Percentiles rank a stretch among this genome's conserved stretches.
These are phyloP conservation scores for Alternaria longipes DNA, from an alignment of 2,329 filamentous ascomycete species.

Conservation along the genomic window DNA sequence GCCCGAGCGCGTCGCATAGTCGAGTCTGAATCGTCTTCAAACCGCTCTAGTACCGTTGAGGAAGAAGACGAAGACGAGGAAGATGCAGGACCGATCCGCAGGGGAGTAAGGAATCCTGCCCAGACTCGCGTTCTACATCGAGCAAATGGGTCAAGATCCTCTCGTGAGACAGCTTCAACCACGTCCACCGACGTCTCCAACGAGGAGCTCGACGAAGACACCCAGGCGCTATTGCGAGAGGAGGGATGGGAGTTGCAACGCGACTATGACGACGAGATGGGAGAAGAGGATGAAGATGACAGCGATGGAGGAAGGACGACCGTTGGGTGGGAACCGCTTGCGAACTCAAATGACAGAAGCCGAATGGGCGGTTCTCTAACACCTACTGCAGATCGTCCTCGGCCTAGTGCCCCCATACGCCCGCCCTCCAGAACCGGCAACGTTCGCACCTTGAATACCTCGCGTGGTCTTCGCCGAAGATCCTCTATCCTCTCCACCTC, in stretches of 20 bases:
- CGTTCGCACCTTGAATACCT: constrained; percentile 44
- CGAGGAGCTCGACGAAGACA: constrained; percentile 52
- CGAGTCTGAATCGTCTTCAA: constrained; percentile 51
- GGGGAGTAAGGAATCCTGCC: constrained; percentile 43
- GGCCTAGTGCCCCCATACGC: constrained; percentile 51
- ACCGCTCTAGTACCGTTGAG: constrained; percentile 46
- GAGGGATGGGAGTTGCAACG: constrained; percentile 52
- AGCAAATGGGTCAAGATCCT: constrained; percentile 46
- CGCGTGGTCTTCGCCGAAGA: constrained; percentile 51
- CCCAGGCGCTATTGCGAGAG: constrained; percentile 46
- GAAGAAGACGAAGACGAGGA: constrained; percentile 52
- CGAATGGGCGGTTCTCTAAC: constrained; percentile 58
- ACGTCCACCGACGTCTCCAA: constrained; percentile 48
- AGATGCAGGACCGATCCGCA: constrained; percentile 46
- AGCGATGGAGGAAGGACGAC: constrained; percentile 56
- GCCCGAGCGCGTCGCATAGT: constrained; percentile 48
- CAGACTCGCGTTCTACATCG: constrained; percentile 43
- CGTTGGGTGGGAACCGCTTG: constrained; percentile 57
- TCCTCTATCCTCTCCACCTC: constrained; percentile 49
- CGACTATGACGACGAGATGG: constrained; percentile 52
- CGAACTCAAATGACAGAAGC: constrained; percentile 56
- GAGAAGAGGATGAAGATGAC: constrained; percentile 50
- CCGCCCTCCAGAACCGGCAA: constrained; percentile 51
- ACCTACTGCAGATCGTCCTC: constrained; percentile 58
- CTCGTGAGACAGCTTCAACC: constrained; percentile 43